Conservation (phyloP, 116 monocot genomes). For the Papilionanthe hybrid region DNA sequence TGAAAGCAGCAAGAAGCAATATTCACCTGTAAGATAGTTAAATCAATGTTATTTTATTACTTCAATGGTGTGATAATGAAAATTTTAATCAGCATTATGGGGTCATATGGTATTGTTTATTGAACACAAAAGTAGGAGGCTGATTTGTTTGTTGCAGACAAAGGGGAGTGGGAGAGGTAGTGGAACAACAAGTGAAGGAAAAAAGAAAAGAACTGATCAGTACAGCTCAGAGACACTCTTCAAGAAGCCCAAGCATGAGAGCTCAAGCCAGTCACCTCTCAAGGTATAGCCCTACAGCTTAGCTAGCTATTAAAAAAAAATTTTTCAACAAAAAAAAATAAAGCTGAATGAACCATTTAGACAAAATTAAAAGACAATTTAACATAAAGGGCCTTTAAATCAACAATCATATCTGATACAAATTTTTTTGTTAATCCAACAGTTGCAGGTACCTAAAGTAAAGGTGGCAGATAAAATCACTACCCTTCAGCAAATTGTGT, state of each 20-base stretch:
- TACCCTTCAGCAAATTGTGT: conserved; percentile 87
- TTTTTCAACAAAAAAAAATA: too few species aligned
- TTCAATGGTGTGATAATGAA: background rate
- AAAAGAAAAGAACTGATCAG: conserved; percentile 66
- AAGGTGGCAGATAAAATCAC: conserved; percentile 78
- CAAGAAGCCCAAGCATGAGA: conserved; percentile 73
- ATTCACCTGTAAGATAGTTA: conserved; percentile 22
- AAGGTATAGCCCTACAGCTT: background rate
- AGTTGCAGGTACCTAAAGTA: conserved; percentile 76
- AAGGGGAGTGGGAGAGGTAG: conserved; percentile 41
- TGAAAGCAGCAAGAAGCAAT: conserved; percentile 17
- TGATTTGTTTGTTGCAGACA: conserved; percentile 27
- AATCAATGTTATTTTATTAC: background rate
- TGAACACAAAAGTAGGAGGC: background rate
- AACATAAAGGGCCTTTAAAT: too few species aligned
- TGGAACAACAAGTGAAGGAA: conserved; percentile 46
- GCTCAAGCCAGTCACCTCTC: conserved; percentile 13
- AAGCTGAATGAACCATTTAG: too few species aligned
- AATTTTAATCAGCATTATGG: too few species aligned
- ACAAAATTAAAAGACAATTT: too few species aligned
- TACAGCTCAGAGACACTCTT: conserved; percentile 43
- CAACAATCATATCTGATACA: background rate
- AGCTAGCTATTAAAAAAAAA: too few species aligned
- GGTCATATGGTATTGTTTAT: background rate
- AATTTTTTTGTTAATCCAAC: conserved; percentile 4